Evolutionary conservation across 179 eudicot species (phyloP).

Genomic region (Silene vulgaris): DNA sequence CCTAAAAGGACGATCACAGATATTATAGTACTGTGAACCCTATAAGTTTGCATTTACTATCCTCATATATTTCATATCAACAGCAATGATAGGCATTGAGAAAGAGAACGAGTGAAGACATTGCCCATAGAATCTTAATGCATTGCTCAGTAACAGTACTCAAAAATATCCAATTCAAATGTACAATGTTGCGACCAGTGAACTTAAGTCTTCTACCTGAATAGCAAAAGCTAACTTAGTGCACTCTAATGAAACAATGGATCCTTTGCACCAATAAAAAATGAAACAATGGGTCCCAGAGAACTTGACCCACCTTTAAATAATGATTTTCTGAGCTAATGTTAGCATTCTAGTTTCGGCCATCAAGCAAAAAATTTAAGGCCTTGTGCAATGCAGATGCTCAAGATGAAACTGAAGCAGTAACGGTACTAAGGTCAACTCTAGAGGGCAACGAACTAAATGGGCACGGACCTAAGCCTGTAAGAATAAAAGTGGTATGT

Average conservation of each 20-base stretch:
- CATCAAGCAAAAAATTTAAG: neutral
- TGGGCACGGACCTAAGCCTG: neutral
- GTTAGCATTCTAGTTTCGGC: neutral
- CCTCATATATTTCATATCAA: neutral
- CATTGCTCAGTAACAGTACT: neutral
- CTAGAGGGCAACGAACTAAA: neutral
- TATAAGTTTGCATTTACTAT: neutral
- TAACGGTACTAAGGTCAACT: neutral
- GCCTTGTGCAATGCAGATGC: neutral
- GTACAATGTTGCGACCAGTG: neutral
- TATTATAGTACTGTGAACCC: neutral
- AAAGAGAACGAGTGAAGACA: conserved; percentile 6
- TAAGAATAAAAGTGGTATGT: neutral
- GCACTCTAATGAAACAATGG: conserved; percentile 2
- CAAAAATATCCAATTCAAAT: neutral
- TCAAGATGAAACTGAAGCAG: neutral
- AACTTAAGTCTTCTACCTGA: conserved; percentile 7
- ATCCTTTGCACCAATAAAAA: neutral
- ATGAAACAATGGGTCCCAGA: conserved; percentile 3
- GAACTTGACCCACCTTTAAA: neutral
- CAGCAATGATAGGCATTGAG: neutral
- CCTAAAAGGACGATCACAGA: neutral
- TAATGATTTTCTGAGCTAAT: neutral
- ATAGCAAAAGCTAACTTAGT: neutral
- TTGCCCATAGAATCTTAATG: conserved; percentile 13